phyloP scores from a whole-genome alignment of 2,329 filamentous ascomycete genomes.

The Phialocephala sp. region DNA sequence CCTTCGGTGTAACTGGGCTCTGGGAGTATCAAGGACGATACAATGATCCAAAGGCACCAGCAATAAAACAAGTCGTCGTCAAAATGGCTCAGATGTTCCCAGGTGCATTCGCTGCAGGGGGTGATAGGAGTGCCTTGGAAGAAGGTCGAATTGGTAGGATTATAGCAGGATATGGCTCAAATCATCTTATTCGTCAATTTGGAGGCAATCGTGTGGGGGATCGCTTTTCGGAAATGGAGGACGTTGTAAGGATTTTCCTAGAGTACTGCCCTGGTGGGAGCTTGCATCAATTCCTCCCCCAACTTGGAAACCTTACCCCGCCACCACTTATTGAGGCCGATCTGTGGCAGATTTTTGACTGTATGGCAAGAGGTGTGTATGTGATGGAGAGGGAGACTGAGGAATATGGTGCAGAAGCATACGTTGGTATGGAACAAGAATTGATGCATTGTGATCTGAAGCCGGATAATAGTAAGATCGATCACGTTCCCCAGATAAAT shows the following conservation, averaged over 20 bases:
- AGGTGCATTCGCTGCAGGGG: neutral
- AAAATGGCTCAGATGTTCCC: conserved; percentile 9
- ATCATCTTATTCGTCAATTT: conserved; percentile 21
- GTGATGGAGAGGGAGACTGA: conserved; percentile 17
- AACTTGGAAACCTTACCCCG: neutral
- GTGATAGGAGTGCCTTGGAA: neutral
- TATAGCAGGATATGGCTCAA: neutral
- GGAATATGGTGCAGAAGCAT: neutral
- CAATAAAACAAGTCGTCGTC: conserved; percentile 17
- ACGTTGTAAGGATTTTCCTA: conserved; percentile 20
- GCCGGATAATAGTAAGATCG: conserved; percentile 19
- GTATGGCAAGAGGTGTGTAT: conserved; percentile 17
- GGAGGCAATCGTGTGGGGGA: conserved; percentile 20
- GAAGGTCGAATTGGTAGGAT: conserved; percentile 16
- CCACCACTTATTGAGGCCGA: conserved; percentile 12
- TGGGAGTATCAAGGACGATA: conserved; percentile 18
- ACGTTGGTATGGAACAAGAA: conserved; percentile 7
- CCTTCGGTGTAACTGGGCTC: conserved; percentile 18
- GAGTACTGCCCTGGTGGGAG: conserved; percentile 26
- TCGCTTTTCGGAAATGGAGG: conserved; percentile 17
- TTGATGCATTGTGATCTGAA: conserved; percentile 25
- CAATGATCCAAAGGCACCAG: neutral
- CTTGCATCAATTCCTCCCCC: conserved; percentile 15
- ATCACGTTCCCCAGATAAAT: neutral
- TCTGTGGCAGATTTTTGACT: conserved; percentile 21